Conservation (phyloP, 495 filamentous ascomycete genomes). For the Penicillium soppii region DNA sequence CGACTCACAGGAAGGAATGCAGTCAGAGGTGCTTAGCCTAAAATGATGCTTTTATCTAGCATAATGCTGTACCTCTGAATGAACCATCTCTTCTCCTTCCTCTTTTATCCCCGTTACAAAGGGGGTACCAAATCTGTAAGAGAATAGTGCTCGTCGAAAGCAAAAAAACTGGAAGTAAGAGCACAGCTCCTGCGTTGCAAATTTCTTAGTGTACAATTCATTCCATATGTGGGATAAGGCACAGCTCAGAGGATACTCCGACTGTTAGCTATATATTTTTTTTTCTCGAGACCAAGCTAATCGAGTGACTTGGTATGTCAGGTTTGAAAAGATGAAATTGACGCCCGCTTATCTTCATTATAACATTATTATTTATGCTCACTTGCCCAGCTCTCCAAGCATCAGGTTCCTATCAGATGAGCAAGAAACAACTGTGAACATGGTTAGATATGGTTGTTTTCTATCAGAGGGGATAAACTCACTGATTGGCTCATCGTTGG, state of each 20-base stretch:
- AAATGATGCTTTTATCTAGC: no score
- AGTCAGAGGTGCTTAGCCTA: no score
- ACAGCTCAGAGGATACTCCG: neutral
- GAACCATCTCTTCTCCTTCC: no score
- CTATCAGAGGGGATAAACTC: constrained; percentile 42
- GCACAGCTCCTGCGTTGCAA: neutral
- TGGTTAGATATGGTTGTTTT: constrained; percentile 7
- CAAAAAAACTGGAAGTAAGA: no score
- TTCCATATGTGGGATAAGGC: neutral
- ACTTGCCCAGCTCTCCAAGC: constrained; percentile 72
- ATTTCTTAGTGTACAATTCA: constrained; percentile 11
- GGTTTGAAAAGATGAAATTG: constrained; percentile 16
- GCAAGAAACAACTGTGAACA: constrained; percentile 72
- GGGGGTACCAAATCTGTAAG: neutral
- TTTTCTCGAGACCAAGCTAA: neutral
- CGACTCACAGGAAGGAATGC: no score
- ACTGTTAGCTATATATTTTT: neutral
- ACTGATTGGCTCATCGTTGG: constrained; percentile 83
- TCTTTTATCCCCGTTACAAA: no score
- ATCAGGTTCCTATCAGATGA: constrained; percentile 81
- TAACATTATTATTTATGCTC: constrained; percentile 21
- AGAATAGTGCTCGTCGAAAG: neutral
- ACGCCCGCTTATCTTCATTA: constrained; percentile 16
- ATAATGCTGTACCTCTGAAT: no score
- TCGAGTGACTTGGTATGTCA: neutral